Conservation (phyloP, 2,329 filamentous ascomycete genomes). For the Cytospora chrysosperma region DNA sequence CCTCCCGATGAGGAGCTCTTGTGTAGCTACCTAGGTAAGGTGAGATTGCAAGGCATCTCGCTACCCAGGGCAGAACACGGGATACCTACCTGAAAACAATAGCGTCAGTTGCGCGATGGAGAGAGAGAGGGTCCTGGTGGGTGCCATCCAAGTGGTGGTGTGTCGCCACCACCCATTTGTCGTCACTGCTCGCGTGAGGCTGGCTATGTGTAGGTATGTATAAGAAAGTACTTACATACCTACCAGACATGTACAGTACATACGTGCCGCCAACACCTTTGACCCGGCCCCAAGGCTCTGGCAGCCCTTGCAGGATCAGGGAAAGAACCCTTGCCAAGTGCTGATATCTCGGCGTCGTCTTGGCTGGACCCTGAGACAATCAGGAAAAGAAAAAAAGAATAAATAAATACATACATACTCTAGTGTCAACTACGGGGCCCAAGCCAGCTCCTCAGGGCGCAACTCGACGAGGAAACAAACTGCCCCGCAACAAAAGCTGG, state of each 20-base stretch:
- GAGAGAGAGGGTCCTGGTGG: not conserved
- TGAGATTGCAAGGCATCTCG: not conserved
- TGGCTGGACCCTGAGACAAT: not conserved
- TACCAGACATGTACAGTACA: too few relatives aligned
- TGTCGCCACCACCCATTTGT: not conserved
- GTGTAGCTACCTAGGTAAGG: not conserved
- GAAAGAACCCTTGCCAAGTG: not conserved
- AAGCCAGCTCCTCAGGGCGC: constrained; percentile 5
- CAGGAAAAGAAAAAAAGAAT: too few relatives aligned
- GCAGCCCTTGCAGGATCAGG: not conserved
- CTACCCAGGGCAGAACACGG: constrained; percentile 1
- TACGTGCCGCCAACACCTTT: not conserved
- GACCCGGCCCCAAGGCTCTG: constrained; percentile 4
- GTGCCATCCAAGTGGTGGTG: constrained; percentile 6
- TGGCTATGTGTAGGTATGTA: too few relatives aligned
- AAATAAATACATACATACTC: too few relatives aligned
- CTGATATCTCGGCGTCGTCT: not conserved
- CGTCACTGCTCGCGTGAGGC: constrained; percentile 4
- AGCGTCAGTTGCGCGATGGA: too few relatives aligned
- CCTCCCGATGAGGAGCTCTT: not conserved
- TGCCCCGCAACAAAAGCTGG: not conserved
- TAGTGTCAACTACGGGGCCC: too few relatives aligned
- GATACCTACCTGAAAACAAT: too few relatives aligned
- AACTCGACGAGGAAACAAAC: constrained; percentile 15
- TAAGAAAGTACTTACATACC: too few relatives aligned